A percentile compares a stretch with the other conserved stretches of the same genome.
Evolutionary conservation across 441 rosid genomes (phyloP).

Genomic region (Brassica balearica): DNA sequence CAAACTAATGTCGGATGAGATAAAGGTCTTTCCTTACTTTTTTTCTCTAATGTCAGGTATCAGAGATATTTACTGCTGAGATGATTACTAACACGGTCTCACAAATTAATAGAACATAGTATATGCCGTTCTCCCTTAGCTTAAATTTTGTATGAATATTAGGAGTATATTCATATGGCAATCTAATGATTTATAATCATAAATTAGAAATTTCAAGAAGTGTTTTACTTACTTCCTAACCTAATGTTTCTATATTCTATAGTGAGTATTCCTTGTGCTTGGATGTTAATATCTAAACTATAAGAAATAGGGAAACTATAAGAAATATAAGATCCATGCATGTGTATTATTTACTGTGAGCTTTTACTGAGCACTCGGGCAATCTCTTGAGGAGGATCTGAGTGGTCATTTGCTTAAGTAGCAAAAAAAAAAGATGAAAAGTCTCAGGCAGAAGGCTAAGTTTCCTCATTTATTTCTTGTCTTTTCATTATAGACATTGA

Average conservation of each 20-base stretch:
- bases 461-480: constrained; percentile 19
- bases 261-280: constrained; percentile 7
- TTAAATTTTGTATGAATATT: neutral
- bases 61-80: neutral
- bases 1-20: constrained; percentile 70
- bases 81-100: neutral
- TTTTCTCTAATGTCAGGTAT: neutral
- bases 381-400: constrained; percentile 21
- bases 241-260: neutral
- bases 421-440: neutral
- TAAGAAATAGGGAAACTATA: neutral
- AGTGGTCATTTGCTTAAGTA: constrained; percentile 15
- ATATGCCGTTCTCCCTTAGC: neutral
- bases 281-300: constrained; percentile 2
- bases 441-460: constrained; percentile 10
- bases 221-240: neutral
- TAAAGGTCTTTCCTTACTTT: neutral
- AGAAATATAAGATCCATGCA: constrained; percentile 1
- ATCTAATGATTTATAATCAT: constrained; percentile 2
- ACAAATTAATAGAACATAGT: constrained; percentile 22
- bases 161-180: neutral
- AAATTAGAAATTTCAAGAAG: constrained; percentile 1
- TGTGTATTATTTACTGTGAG: constrained; percentile 1
- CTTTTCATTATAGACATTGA: constrained; percentile 61
- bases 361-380: neutral